phyloP scores from a whole-genome alignment of 164 flowering plant genomes.

The Chimonanthus salicifolius region DNA sequence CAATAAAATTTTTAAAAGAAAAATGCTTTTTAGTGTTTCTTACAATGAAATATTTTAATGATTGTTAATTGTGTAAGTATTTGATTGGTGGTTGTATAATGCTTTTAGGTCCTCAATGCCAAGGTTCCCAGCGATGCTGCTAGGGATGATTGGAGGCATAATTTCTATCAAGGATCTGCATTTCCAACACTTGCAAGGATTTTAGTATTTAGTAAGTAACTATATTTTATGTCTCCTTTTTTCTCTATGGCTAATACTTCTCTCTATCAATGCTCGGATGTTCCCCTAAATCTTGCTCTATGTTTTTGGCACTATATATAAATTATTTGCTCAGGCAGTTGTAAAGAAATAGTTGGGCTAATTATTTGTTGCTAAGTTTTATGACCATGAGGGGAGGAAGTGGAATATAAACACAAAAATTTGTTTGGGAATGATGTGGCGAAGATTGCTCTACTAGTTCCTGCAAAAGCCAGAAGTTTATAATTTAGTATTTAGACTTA shows the following conservation, averaged over 20 bases:
- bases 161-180: conserved; percentile 62
- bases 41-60: not conserved
- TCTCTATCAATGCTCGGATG: not conserved
- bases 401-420: too few species aligned
- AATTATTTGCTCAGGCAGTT: not conserved
- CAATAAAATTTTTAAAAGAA: not conserved
- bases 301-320: not conserved
- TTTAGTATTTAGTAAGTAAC: conserved; percentile 50
- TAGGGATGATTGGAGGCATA: conserved; percentile 46
- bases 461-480: too few species aligned
- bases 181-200: conserved; percentile 63
- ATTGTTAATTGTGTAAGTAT: not conserved
- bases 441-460: too few species aligned
- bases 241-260: not conserved
- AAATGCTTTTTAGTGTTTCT: not conserved
- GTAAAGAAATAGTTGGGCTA: not conserved
- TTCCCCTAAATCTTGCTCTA: too few species aligned
- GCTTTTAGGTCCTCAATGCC: conserved; percentile 8
- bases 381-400: too few species aligned
- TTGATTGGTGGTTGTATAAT: not conserved
- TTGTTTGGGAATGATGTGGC: too few species aligned
- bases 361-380: not conserved
- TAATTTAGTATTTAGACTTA: too few species aligned
- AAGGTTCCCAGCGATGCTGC: conserved; percentile 29
- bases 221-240: not conserved